Evolutionary conservation across 148 eudicot species (phyloP).

Genomic region (Gaultheria prostrata): DNA sequence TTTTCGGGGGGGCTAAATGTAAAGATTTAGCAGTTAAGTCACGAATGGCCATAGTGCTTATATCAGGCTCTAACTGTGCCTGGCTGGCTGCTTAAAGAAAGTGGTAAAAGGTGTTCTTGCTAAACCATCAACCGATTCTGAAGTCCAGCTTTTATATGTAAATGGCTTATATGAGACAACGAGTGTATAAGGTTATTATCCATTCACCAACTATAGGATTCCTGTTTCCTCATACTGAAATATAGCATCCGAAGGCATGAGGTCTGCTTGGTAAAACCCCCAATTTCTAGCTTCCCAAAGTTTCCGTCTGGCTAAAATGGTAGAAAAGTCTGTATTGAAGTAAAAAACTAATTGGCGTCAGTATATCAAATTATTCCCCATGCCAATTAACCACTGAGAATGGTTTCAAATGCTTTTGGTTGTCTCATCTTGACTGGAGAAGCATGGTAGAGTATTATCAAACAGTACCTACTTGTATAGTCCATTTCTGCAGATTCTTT

Average conservation of each 20-base stretch:
- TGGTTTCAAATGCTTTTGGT: neutral
- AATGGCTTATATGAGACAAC: neutral
- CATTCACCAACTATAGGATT: neutral
- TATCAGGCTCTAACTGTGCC: neutral
- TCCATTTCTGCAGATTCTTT: neutral
- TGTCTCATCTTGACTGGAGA: neutral
- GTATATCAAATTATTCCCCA: neutral
- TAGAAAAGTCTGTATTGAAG: neutral
- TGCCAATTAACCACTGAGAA: neutral
- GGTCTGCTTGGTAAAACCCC: neutral
- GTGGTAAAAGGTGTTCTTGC: neutral
- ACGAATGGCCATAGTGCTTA: neutral
- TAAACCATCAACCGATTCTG: neutral
- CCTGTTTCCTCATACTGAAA: neutral
- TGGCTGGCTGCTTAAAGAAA: neutral
- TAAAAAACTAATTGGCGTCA: neutral
- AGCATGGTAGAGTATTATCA: neutral
- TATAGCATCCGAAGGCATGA: neutral
- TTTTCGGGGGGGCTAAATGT: too few relatives aligned
- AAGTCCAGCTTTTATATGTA: neutral
- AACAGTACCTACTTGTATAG: neutral
- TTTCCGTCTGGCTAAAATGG: neutral
- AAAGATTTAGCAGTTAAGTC: neutral
- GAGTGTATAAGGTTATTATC: neutral
- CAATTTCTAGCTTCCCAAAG: neutral